A percentile compares a stretch with the other conserved stretches of the same genome.
These are phyloP conservation scores for Aspergillus chevalieri DNA, from an alignment of 2,329 filamentous ascomycete species.

Conservation along the genomic window DNA sequence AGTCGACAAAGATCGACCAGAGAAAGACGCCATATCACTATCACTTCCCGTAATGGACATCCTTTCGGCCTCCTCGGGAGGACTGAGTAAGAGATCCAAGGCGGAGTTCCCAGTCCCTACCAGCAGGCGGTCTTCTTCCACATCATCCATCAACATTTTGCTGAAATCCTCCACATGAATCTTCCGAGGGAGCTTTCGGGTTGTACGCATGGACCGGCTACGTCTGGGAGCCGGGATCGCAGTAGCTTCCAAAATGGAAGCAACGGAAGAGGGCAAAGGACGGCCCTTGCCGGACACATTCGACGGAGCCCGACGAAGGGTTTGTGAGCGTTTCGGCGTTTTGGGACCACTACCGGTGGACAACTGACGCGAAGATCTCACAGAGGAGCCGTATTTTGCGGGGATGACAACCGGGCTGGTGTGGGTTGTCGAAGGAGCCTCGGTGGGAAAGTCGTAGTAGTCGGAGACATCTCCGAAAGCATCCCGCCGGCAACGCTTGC, in stretches of 20 bases:
- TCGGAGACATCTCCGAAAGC: background rate
- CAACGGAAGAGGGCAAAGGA: conserved; percentile 50
- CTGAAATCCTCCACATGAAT: conserved; percentile 47
- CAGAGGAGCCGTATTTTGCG: conserved; percentile 24
- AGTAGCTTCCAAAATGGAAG: conserved; percentile 54
- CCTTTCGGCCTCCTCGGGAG: conserved; percentile 42
- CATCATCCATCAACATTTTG: conserved; percentile 50
- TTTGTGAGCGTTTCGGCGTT: conserved; percentile 13
- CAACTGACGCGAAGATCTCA: conserved; percentile 12
- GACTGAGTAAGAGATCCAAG: conserved; percentile 52
- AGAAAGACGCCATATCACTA: conserved; percentile 37
- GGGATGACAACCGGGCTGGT: conserved; percentile 32
- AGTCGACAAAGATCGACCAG: conserved; percentile 49
- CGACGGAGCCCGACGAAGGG: conserved; percentile 22
- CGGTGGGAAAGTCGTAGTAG: background rate
- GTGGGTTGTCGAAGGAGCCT: conserved; percentile 11
- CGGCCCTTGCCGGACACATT: conserved; percentile 24
- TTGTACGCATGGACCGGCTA: conserved; percentile 32
- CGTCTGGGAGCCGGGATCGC: conserved; percentile 50
- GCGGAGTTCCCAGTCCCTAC: conserved; percentile 40
- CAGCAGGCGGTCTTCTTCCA: conserved; percentile 40
- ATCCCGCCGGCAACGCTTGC: conserved; percentile 5
- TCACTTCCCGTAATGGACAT: conserved; percentile 33
- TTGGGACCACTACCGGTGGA: conserved; percentile 12
- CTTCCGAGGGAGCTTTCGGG: conserved; percentile 33